phyloP scores from a whole-genome alignment of 192 early-diverging fungal species.

The Podila minutissima region DNA sequence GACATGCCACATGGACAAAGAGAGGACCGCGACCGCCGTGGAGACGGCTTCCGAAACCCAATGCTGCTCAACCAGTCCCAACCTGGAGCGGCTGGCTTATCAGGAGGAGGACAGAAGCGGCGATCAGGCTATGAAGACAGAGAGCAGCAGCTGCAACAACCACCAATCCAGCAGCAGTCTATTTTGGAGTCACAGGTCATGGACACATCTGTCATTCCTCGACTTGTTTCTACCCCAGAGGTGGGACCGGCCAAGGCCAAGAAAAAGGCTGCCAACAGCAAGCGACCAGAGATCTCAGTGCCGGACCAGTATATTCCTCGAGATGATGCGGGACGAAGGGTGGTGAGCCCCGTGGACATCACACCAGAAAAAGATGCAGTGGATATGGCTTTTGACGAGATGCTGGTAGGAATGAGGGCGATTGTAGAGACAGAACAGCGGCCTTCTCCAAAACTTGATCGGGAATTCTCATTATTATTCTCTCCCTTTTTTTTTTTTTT shows the following conservation, averaged over 20 bases:
- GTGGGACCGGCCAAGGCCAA: background rate
- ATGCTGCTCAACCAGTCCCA: slow-evolving; percentile 10
- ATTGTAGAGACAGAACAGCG: background rate
- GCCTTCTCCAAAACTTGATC: background rate
- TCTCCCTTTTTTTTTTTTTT: background rate
- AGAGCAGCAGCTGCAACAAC: slow-evolving; percentile 22
- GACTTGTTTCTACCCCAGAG: background rate
- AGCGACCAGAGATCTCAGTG: background rate
- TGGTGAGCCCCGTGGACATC: background rate
- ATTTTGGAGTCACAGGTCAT: slow-evolving; percentile 18
- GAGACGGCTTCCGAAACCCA: slow-evolving; percentile 32
- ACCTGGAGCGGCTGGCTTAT: background rate
- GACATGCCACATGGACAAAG: slow-evolving; percentile 39
- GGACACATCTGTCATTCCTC: background rate
- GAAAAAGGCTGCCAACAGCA: background rate
- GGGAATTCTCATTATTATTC: no score
- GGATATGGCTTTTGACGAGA: slow-evolving; percentile 36
- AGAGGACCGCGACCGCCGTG: slow-evolving; percentile 35
- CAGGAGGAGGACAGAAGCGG: slow-evolving; percentile 2
- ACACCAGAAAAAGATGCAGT: slow-evolving; percentile 21
- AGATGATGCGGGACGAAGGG: background rate
- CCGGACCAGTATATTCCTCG: background rate
- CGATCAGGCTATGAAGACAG: slow-evolving; percentile 28
- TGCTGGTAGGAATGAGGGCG: slow-evolving; percentile 16
- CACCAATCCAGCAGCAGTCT: slow-evolving; percentile 21